Evolutionary conservation across 495 filamentous ascomycete species (phyloP).

Genomic region (Aspergillus cavernicola): DNA sequence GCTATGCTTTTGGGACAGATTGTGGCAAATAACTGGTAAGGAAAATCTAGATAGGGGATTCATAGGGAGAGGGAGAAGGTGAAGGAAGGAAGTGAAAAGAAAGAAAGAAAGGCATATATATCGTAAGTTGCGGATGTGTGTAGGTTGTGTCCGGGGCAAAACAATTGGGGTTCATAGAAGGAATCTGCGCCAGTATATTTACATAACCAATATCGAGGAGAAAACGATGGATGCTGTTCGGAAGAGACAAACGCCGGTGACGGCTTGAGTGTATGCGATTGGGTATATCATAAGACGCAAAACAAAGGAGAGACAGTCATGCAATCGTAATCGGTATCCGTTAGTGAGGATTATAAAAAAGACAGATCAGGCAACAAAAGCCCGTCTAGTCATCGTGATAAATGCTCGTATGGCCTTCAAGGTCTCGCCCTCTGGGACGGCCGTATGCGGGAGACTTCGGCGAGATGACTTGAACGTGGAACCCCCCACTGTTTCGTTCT

Average conservation of each 20-base stretch:
- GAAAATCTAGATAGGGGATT: too few species aligned
- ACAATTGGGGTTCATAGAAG: background rate
- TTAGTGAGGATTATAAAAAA: background rate
- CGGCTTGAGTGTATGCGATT: constrained; percentile 1
- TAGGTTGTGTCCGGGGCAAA: background rate
- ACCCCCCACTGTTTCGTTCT: constrained; percentile 30
- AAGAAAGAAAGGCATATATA: background rate
- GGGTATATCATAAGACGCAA: constrained; percentile 24
- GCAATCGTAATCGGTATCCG: constrained; percentile 11
- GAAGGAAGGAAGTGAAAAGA: constrained; percentile 8
- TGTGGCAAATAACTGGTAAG: too few species aligned
- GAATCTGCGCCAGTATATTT: constrained; percentile 8
- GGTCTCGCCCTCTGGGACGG: background rate
- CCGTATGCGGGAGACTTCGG: background rate
- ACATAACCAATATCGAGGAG: constrained; percentile 6
- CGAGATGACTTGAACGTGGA: constrained; percentile 4
- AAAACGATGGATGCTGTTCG: background rate
- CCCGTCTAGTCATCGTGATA: constrained; percentile 21
- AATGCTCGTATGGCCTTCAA: constrained; percentile 13
- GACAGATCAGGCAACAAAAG: constrained; percentile 12
- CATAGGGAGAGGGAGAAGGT: background rate
- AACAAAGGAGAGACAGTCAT: constrained; percentile 8
- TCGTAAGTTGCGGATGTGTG: background rate
- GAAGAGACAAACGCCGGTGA: background rate
- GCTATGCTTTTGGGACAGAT: background rate